Evolutionary conservation across 306 rosid species (phyloP).

Genomic region (Acacia melanoxylon): DNA sequence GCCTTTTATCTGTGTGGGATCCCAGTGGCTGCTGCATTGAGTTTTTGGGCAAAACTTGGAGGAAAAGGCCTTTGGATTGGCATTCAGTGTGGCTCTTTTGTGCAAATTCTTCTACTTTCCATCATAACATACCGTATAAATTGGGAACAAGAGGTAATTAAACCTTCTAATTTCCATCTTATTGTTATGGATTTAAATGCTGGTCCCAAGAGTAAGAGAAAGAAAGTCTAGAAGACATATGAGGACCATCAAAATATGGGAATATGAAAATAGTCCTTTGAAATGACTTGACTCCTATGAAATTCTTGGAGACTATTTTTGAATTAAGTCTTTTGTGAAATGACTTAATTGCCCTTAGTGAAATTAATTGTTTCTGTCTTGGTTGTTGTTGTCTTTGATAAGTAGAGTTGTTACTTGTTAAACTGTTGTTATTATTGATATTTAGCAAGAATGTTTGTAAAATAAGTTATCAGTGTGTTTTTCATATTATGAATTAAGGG

Average conservation of each 20-base stretch:
- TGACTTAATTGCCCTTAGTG: no score
- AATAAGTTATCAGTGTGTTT: background rate
- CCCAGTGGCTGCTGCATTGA: slow-evolving; percentile 47
- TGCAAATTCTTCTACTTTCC: slow-evolving; percentile 36
- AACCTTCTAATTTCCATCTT: background rate
- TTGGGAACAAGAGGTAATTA: slow-evolving; percentile 45
- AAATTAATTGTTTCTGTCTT: no score
- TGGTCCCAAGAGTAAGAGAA: background rate
- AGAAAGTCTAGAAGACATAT: background rate
- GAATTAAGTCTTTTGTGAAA: no score
- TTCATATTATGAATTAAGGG: background rate
- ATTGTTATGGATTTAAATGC: background rate
- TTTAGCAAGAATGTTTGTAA: no score
- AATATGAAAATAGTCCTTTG: background rate
- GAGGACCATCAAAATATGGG: background rate
- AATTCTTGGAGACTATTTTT: no score
- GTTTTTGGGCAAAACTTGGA: slow-evolving; percentile 36
- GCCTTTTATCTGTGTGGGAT: slow-evolving; percentile 31
- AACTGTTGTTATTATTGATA: no score
- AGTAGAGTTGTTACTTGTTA: no score
- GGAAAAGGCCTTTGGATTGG: slow-evolving; percentile 48
- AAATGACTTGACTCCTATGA: no score
- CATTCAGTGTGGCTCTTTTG: slow-evolving; percentile 44
- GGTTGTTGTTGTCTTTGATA: no score
- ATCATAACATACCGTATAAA: slow-evolving; percentile 36